Conservation (phyloP, 768 basidiomycete genomes). For the Boletus rubroflammeus region DNA sequence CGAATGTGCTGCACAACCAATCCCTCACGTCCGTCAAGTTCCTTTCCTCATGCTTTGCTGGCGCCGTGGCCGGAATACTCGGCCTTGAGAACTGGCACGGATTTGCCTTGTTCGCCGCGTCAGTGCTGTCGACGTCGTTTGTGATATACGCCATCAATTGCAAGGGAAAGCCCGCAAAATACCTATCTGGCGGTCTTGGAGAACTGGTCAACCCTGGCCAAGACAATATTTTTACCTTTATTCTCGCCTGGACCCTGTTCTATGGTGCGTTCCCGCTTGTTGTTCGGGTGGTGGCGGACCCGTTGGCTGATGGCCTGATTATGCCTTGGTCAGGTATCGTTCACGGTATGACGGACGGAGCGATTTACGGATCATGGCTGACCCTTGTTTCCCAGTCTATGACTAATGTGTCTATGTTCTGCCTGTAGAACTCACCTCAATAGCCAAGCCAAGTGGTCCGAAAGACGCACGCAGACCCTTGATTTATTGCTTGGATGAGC, state of each 20-base stretch:
- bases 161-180: constrained; percentile 58
- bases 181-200: constrained; percentile 56
- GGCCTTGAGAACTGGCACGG: constrained; percentile 84
- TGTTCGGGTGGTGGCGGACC: background rate
- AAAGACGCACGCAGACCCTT: background rate
- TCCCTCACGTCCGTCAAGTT: constrained; percentile 69
- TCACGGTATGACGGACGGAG: constrained; percentile 37
- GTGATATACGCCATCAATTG: constrained; percentile 71
- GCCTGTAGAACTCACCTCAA: background rate
- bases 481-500: background rate
- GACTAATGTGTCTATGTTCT: constrained; percentile 28
- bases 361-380: constrained; percentile 4
- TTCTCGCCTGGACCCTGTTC: constrained; percentile 91
- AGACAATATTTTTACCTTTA: constrained; percentile 87
- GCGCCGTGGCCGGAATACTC: constrained; percentile 84
- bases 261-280: constrained; percentile 57
- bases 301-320: constrained; percentile 6
- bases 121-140: constrained; percentile 64
- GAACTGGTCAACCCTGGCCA: constrained; percentile 82
- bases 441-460: background rate
- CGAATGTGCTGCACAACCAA: constrained; percentile 64
- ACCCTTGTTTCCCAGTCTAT: constrained; percentile 35
- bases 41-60: constrained; percentile 78
- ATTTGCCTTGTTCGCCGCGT: constrained; percentile 70
- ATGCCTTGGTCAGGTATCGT: constrained; percentile 38